Percentiles rank a stretch among this genome's conserved stretches.
Conservation (phyloP, 2,329 filamentous ascomycete genomes). For the Sclerotinia borealis region DNA sequence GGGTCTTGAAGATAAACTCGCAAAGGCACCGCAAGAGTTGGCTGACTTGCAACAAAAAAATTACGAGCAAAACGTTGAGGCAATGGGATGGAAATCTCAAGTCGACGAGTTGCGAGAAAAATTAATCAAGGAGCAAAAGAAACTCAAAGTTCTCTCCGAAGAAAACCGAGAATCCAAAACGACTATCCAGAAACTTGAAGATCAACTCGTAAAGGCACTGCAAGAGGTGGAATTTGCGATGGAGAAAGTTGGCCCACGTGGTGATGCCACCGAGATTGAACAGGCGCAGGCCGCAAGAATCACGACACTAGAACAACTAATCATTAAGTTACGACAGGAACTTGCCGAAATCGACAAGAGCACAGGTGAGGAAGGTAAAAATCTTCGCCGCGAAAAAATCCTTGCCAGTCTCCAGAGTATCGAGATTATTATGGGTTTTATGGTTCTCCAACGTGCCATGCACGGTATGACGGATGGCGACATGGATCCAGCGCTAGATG, state of each 20-base stretch:
- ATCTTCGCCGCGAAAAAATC: neutral
- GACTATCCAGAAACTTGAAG: neutral
- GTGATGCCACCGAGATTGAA: too few relatives aligned
- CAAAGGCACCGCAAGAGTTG: neutral
- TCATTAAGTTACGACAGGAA: neutral
- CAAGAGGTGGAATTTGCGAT: neutral
- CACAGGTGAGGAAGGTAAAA: too few relatives aligned
- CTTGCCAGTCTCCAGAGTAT: neutral
- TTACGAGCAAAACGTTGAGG: too few relatives aligned
- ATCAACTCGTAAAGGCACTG: neutral
- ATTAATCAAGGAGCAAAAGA: too few relatives aligned
- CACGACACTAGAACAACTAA: neutral
- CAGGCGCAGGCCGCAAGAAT: neutral
- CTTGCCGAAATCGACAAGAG: accelerated
- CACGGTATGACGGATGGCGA: neutral
- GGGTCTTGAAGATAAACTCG: neutral
- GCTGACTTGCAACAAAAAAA: too few relatives aligned
- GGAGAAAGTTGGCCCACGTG: too few relatives aligned
- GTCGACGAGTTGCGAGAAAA: neutral
- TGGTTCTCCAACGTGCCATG: constrained; percentile 1
- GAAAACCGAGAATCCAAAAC: too few relatives aligned
- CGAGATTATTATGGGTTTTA: neutral
- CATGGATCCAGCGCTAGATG: neutral
- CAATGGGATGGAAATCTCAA: too few relatives aligned
- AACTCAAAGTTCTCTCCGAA: neutral